phyloP scores from a whole-genome alignment of 495 filamentous ascomycete genomes.

The Neurospora pannonica region DNA sequence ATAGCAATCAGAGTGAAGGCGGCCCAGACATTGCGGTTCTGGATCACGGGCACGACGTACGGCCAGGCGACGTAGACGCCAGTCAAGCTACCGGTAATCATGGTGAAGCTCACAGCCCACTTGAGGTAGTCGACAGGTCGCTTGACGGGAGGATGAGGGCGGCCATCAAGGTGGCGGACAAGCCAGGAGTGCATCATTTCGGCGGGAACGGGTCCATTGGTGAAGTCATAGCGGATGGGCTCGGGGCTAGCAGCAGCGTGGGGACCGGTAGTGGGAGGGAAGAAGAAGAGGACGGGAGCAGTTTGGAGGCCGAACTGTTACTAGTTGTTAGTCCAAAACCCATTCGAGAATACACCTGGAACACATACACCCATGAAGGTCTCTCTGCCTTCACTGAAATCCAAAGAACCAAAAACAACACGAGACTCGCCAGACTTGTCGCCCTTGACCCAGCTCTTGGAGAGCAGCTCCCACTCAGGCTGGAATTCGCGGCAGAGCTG shows the following conservation, averaged over 20 bases:
- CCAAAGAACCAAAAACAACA: constrained; percentile 74
- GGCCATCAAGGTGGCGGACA: constrained; percentile 61
- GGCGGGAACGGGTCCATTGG: constrained; percentile 58
- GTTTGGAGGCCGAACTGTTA: constrained; percentile 84
- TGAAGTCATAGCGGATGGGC: constrained; percentile 82
- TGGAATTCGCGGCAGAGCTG: constrained; percentile 81
- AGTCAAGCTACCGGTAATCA: constrained; percentile 56
- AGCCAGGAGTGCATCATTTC: constrained; percentile 76
- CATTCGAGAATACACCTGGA: not conserved
- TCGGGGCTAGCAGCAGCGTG: constrained; percentile 58
- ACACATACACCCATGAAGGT: constrained; percentile 76
- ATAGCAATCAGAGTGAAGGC: constrained; percentile 81
- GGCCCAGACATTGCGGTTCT: constrained; percentile 90
- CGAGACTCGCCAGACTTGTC: constrained; percentile 63
- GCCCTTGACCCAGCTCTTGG: constrained; percentile 77
- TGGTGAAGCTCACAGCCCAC: constrained; percentile 56
- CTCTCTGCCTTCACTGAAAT: constrained; percentile 75
- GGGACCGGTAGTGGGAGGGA: constrained; percentile 81
- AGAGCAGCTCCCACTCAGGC: constrained; percentile 86
- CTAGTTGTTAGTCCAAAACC: not conserved
- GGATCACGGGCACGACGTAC: constrained; percentile 74
- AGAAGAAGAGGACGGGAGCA: constrained; percentile 79
- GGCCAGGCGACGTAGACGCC: constrained; percentile 67
- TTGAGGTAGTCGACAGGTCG: constrained; percentile 83
- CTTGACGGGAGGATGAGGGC: constrained; percentile 62